Percentiles rank a stretch among this genome's conserved stretches.
Conservation (phyloP, 176 grass and related monocot genomes). For the Oryza officinalis region DNA sequence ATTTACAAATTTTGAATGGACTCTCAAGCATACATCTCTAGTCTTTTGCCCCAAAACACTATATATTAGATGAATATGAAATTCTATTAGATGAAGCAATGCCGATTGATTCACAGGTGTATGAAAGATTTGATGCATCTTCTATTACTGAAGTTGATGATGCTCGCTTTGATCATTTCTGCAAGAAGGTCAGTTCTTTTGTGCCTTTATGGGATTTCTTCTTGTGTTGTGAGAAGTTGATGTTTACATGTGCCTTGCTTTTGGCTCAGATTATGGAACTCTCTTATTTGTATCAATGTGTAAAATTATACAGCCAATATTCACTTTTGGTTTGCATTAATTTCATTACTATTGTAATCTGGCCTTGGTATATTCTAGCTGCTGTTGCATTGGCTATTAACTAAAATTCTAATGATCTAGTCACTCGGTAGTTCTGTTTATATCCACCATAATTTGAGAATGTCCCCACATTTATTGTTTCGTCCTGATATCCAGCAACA, state of each 20-base stretch:
- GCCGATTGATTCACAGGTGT: conserved; percentile 61
- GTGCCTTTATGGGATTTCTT: conserved; percentile 33
- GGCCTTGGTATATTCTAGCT: not conserved
- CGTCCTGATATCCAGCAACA: not conserved
- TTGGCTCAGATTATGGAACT: conserved; percentile 8
- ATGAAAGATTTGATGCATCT: conserved; percentile 73
- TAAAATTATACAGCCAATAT: not conserved
- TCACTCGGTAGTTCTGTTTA: not conserved
- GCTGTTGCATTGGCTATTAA: not conserved
- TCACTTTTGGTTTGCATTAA: not conserved
- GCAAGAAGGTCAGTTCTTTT: conserved; percentile 63
- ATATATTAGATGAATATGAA: conserved; percentile 12
- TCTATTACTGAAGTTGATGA: conserved; percentile 71
- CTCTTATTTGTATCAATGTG: not conserved
- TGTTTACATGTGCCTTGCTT: not conserved
- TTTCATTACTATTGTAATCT: not conserved
- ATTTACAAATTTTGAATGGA: not conserved
- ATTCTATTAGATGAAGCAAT: not conserved
- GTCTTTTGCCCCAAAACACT: conserved; percentile 7
- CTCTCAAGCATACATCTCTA: conserved; percentile 15
- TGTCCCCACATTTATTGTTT: not conserved
- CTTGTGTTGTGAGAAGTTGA: not conserved
- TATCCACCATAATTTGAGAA: not conserved
- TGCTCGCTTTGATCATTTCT: conserved; percentile 84
- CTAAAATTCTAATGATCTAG: not conserved